Conservation (phyloP, 805 yeast species). For the Cephaloascus fragrans region DNA sequence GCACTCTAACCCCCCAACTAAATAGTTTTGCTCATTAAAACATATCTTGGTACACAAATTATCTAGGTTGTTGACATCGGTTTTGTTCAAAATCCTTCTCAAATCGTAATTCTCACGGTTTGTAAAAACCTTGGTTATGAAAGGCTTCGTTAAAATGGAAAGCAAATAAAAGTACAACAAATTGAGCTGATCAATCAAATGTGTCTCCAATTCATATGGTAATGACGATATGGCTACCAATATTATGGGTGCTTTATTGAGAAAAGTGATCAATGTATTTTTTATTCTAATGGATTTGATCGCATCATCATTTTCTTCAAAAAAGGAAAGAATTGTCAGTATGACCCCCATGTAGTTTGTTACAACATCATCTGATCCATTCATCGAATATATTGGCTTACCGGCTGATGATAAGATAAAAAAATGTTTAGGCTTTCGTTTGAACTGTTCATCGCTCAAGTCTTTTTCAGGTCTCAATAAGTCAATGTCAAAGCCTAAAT, state of each 20-base stretch:
- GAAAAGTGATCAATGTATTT: conserved; percentile 43
- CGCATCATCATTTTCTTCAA: conserved; percentile 34
- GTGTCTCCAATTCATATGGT: conserved; percentile 37
- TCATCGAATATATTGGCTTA: conserved; percentile 74
- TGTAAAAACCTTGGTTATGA: conserved; percentile 56
- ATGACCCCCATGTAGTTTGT: conserved; percentile 71
- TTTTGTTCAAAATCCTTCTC: conserved; percentile 60
- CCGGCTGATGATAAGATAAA: conserved; percentile 79
- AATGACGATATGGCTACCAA: conserved; percentile 58
- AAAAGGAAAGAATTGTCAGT: conserved; percentile 69
- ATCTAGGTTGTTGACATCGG: conserved; percentile 66
- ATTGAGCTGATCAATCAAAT: conserved; percentile 55
- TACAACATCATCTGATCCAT: conserved; percentile 59
- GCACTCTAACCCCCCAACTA: conserved; percentile 59
- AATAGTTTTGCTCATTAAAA: conserved; percentile 43
- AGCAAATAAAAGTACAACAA: conserved; percentile 67
- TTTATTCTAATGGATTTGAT: conserved; percentile 45
- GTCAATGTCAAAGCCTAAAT: not conserved
- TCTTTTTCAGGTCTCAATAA: conserved; percentile 6
- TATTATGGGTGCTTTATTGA: conserved; percentile 59
- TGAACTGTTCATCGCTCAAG: conserved; percentile 10
- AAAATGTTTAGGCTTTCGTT: conserved; percentile 49
- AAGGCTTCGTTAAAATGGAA: conserved; percentile 78
- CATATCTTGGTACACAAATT: conserved; percentile 47
- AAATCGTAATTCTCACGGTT: conserved; percentile 76